Percentiles rank a stretch among this genome's conserved stretches.
Evolutionary conservation across 2,329 filamentous ascomycete species (phyloP).

Genomic region (Xylaria sp.): DNA sequence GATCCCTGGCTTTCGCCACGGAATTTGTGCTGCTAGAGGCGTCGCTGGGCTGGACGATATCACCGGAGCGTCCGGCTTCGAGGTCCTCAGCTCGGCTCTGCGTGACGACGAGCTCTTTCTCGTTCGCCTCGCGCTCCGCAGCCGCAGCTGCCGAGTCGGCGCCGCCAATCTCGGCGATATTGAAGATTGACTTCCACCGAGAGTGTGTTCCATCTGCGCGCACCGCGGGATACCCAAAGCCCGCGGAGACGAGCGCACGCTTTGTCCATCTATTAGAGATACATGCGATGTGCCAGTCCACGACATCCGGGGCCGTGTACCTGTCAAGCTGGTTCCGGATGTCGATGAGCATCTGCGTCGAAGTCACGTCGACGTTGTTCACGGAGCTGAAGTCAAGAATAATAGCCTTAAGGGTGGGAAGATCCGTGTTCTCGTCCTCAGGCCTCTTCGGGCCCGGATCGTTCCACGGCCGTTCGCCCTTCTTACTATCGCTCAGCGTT

Average conservation of each 20-base stretch:
- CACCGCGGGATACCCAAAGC: conserved; percentile 81
- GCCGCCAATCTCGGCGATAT: conserved; percentile 84
- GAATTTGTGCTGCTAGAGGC: conserved; percentile 33
- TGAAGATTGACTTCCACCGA: conserved; percentile 95
- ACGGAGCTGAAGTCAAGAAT: conserved; percentile 94
- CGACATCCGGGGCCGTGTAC: conserved; percentile 78
- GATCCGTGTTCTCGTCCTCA: conserved; percentile 52
- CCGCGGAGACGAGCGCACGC: conserved; percentile 82
- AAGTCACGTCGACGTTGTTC: conserved; percentile 93
- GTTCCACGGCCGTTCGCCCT: conserved; percentile 91
- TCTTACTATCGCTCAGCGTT: conserved; percentile 65
- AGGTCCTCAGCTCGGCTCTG: conserved; percentile 17
- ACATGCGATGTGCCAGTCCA: conserved; percentile 96
- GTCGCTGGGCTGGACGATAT: conserved; percentile 34
- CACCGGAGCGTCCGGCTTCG: conserved; percentile 36
- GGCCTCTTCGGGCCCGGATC: conserved; percentile 74
- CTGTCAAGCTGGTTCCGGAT: conserved; percentile 91
- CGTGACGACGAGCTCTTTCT: conserved; percentile 46
- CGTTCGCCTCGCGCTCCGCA: conserved; percentile 69
- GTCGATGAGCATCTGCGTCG: conserved; percentile 89
- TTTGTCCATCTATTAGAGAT: conserved; percentile 96
- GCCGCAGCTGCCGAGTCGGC: conserved; percentile 69
- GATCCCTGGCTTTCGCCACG: conserved; percentile 30
- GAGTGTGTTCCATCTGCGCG: conserved; percentile 58
- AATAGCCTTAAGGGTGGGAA: conserved; percentile 81